phyloP scores from a whole-genome alignment of 345 rosid genomes.

The Pugionium cornutum region DNA sequence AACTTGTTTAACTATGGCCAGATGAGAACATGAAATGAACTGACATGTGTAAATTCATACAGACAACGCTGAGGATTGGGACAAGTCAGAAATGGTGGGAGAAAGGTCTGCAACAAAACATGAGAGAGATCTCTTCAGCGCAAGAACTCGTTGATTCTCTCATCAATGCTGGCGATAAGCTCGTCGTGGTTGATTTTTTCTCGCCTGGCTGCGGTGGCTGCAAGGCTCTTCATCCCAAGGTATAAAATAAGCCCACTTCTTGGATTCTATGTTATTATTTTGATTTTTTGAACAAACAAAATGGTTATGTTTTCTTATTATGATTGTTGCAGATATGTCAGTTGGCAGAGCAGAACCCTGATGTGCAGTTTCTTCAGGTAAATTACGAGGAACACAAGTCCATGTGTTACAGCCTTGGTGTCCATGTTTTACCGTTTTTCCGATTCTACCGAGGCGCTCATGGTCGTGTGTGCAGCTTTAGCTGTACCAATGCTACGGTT shows the following conservation, averaged over 20 bases:
- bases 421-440: constrained; percentile 90
- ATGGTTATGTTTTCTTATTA: not conserved
- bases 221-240: constrained; percentile 96
- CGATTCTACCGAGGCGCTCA: constrained; percentile 84
- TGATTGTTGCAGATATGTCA: constrained; percentile 66
- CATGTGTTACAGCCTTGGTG: constrained; percentile 92
- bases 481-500: constrained; percentile 98
- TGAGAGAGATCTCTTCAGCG: constrained; percentile 81
- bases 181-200: constrained; percentile 84
- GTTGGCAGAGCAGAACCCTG: constrained; percentile 71
- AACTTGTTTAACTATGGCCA: not conserved
- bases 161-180: constrained; percentile 69
- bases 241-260: constrained; percentile 19
- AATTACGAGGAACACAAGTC: constrained; percentile 93
- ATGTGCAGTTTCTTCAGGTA: constrained; percentile 81
- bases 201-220: constrained; percentile 99
- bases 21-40: not conserved
- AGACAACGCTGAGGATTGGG: constrained; percentile 61
- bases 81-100: constrained; percentile 85
- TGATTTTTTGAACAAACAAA: not conserved
- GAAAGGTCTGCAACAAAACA: constrained; percentile 75
- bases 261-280: not conserved
- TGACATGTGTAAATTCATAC: constrained; percentile 18
- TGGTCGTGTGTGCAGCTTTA: constrained; percentile 91
- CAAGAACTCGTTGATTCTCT: constrained; percentile 83